Conservation (phyloP, 169 alveolate species). For the Eimeria praecox region DNA sequence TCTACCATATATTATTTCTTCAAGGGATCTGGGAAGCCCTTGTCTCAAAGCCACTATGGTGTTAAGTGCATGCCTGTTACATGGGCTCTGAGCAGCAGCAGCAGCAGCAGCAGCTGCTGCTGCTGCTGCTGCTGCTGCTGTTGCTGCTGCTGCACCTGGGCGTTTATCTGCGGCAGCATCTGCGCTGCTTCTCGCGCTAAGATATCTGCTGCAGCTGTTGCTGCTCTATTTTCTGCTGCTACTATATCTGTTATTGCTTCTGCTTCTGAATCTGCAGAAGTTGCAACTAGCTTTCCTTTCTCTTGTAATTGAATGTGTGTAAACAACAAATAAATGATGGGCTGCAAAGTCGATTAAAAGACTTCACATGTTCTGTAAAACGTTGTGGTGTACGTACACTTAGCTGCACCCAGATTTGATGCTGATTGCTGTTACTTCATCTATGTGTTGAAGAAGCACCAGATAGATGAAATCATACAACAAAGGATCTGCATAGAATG, state of each 20-base stretch:
- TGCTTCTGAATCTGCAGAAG: background rate
- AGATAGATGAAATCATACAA: background rate
- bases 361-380: background rate
- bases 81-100: background rate
- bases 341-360: background rate
- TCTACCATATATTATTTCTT: too few relatives aligned
- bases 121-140: conserved; percentile 36
- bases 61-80: background rate
- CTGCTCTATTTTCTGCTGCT: background rate
- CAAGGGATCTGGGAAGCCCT: background rate
- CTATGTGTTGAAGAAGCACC: background rate
- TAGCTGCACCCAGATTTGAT: background rate
- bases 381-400: background rate
- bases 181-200: background rate
- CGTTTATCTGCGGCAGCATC: background rate
- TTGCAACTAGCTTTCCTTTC: background rate
- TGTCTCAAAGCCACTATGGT: background rate
- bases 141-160: conserved; percentile 17
- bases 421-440: too few relatives aligned
- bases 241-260: background rate
- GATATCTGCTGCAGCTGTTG: background rate
- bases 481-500: background rate
- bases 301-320: background rate
- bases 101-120: background rate
- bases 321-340: background rate